Percentiles rank a stretch among this genome's conserved stretches.
Evolutionary conservation across 306 rosid species (phyloP).

Genomic region (Citrullus colocynthis): DNA sequence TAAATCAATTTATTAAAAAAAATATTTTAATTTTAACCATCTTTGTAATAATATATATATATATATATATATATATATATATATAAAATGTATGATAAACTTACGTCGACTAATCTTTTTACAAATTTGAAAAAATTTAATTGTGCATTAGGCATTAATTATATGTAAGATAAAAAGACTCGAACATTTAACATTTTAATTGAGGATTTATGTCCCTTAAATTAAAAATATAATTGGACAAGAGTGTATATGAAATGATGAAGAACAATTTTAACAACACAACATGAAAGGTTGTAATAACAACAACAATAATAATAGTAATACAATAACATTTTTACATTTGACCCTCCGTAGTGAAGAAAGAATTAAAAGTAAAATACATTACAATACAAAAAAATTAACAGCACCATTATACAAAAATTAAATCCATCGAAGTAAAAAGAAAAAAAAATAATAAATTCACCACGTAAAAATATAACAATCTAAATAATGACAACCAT

Average conservation of each 20-base stretch:
- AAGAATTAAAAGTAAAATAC: not conserved
- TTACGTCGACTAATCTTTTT: no score
- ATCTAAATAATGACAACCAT: constrained; percentile 6
- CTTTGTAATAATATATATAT: no score
- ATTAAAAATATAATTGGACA: no score
- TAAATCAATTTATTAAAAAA: no score
- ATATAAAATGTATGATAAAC: no score
- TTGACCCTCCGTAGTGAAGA: not conserved
- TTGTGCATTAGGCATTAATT: no score
- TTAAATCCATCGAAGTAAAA: not conserved
- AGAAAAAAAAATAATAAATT: not conserved
- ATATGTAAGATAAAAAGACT: no score
- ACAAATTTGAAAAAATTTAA: no score
- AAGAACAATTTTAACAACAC: not conserved
- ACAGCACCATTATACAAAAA: not conserved
- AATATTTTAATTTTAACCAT: no score
- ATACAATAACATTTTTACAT: not conserved
- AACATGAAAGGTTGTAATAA: not conserved
- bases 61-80: no score
- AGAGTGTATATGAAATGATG: not conserved
- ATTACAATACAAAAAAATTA: not conserved
- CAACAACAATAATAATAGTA: not conserved
- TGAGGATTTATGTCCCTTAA: no score
- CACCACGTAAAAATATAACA: not conserved
- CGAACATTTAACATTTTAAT: no score